phyloP scores from a whole-genome alignment of 352 stramenopile genomes.

The Globisporangium abappressorium region DNA sequence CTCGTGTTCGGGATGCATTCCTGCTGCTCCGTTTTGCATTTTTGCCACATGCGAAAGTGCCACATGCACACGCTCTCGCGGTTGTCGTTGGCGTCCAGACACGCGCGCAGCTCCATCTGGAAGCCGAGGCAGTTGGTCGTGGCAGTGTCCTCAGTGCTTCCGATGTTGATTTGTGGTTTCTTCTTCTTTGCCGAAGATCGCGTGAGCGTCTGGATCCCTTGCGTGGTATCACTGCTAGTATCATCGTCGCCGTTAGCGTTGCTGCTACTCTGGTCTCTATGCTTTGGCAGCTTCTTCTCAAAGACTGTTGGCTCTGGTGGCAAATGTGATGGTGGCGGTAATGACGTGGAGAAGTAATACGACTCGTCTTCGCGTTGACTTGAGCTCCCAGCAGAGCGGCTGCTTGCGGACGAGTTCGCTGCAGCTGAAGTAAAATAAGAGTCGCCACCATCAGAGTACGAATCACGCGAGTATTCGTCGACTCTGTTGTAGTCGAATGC shows the following conservation, averaged over 20 bases:
- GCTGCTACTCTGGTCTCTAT: neutral
- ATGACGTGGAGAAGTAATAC: neutral
- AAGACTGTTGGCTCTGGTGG: neutral
- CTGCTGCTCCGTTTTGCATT: conserved; percentile 1
- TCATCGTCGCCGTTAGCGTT: neutral
- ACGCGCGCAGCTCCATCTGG: conserved; percentile 5
- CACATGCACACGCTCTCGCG: conserved; percentile 13
- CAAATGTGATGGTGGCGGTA: neutral
- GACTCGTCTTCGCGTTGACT: neutral
- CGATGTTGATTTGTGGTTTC: neutral
- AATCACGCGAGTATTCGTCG: neutral
- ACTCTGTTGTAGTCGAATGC: neutral
- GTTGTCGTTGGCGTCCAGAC: conserved; percentile 7
- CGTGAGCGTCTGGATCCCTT: neutral
- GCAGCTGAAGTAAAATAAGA: neutral
- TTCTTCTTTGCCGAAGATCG: neutral
- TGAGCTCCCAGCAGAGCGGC: neutral
- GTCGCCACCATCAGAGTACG: too few relatives aligned
- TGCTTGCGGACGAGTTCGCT: neutral
- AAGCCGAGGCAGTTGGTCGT: neutral
- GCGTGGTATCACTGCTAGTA: neutral
- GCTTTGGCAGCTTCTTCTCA: neutral
- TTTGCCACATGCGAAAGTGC: conserved; percentile 1
- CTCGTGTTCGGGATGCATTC: neutral
- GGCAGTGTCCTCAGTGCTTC: neutral